Evolutionary conservation across 2,329 filamentous ascomycete species (phyloP).

Genomic region (Fusarium fracticaudum): DNA sequence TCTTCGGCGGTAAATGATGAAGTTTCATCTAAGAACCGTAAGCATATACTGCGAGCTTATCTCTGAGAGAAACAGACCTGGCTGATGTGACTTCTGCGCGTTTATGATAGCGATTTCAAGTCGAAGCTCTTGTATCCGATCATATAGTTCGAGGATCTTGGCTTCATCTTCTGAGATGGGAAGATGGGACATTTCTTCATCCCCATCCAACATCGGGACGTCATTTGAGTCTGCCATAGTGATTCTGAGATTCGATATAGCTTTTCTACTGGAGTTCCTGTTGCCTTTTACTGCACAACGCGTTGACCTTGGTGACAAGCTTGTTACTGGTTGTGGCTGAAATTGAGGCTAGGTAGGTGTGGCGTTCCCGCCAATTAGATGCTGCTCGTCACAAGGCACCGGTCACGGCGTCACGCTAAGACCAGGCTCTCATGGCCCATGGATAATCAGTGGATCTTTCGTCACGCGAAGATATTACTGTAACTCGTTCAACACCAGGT

Average conservation of each 20-base stretch:
- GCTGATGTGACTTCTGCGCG: slow-evolving; percentile 53
- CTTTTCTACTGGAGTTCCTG: neutral
- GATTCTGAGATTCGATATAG: neutral
- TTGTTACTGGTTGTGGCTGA: slow-evolving; percentile 25
- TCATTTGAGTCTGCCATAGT: slow-evolving; percentile 45
- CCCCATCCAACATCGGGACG: slow-evolving; percentile 38
- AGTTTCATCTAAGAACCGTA: slow-evolving; percentile 24
- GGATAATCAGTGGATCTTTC: slow-evolving; percentile 30
- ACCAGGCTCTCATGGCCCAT: slow-evolving; percentile 37
- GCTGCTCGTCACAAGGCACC: slow-evolving; percentile 45
- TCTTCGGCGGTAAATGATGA: slow-evolving; percentile 58
- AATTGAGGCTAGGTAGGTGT: slow-evolving; percentile 21
- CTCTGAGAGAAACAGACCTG: slow-evolving; percentile 44
- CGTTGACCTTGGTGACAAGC: slow-evolving; percentile 1
- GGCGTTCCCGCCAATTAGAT: slow-evolving; percentile 32
- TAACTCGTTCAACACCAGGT: slow-evolving; percentile 24
- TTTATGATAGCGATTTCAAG: slow-evolving; percentile 75
- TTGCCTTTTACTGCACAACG: slow-evolving; percentile 7
- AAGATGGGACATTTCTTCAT: slow-evolving; percentile 53
- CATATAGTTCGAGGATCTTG: slow-evolving; percentile 74
- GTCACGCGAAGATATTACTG: slow-evolving; percentile 40
- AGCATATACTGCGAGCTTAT: slow-evolving; percentile 3
- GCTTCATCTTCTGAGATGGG: slow-evolving; percentile 73
- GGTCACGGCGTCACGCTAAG: slow-evolving; percentile 49
- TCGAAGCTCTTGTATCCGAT: slow-evolving; percentile 75